Evolutionary conservation across 352 stramenopile species (phyloP), one percentile per base, ranked within the genome.

Genomic region (Phytophthora pluvialis): DNA sequence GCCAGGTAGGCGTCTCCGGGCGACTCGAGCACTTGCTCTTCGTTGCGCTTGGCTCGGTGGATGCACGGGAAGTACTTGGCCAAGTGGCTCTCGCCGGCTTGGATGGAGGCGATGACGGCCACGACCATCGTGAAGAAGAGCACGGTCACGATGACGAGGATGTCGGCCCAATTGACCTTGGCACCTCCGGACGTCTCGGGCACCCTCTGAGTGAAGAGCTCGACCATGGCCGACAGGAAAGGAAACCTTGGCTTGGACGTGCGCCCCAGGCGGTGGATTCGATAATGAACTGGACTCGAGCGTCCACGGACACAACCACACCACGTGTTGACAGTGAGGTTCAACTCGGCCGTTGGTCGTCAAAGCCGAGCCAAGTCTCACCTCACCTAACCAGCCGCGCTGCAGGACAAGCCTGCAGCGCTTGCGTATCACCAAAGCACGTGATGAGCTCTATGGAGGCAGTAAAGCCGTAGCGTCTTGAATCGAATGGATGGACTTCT

Each of bases 21-120:
- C 6, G 70, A 68, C 13, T 68, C 50, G 4, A 67, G 21, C 21
- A 44, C 60, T 51, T 60, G 42, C 10, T 55, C 36, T 1, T 65
- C 35, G 15, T 53, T 45, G 3, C 45, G 48, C 52, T 74, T 65
- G n/a, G 39, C 42, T 49, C 40, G 70, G 33, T 72, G 61, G 50
- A 80, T 64, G 49, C 72, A 80, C 1, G 72, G 60, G 31, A 80
- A 67, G 42, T 73, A 77, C 35, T 77, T 74, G 53, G 50, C 54
- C 38, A 81, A 60, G 46, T 63, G 61, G 26, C 67, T 78, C 21
- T 78, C 65, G 11, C 70, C 65, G 29, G 73, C 70, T 68, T 80
- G 68, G 33, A 80, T 70, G 32, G 68, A 74, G 15, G 68, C 72
- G 29, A 80, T 46, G 43, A 75, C 53, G 13, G 63, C 72, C n/a